Base-by-base conservation (phyloP, 352 stramenopile species). In the Sclerospora graminicola region DNA sequence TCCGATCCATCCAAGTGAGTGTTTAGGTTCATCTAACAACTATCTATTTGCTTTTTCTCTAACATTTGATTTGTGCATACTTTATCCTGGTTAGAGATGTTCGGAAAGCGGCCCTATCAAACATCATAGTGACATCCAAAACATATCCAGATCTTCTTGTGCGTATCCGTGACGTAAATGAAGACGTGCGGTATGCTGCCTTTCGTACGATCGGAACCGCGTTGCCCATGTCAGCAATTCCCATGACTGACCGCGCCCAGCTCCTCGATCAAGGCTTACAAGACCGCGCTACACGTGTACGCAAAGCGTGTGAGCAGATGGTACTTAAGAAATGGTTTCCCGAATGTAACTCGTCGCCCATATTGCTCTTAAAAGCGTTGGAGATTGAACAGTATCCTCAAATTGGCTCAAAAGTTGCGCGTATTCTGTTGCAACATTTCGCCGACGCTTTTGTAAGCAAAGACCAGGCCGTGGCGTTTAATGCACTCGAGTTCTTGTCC, bases 191-290 rank as follows among this genome's bases (percentile, higher is more conserved):
- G 1, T 51, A 64, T 20, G 62, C 69, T 8, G 73, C 69, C 5
- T 85, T 86, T 48, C 41, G 57, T n/a, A 65, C 72, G 5, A 63
- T 87, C 7, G 62, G 63, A 26, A 62, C 62, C 13, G 31, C 63
- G 9, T 54, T 76, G 35, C 40, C 58, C 38, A 51, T 86, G 31
- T 53, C 65, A 27, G 69, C 81, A 13, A 75, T 90, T 18, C 60
- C 73, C 0, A 66, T 86, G 13, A 73, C 60, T 9, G 75, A 90
- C 23, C 78, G 78, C 13, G 66, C 65, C 9, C 69, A 85, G n/a
- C 34, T 88, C 23, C 52, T 90, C 19, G 78, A 86, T 23, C 78
- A 90, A 56, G 75, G 78, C 0, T 45, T 90, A 6, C 75, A 86
- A 8, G 78, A 90, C 37, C 78, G 75, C 8, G 66, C 70, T 2